These are phyloP conservation scores for Phytopythium kandeliae DNA, from an alignment of 352 stramenopile species.

Conservation along the genomic window DNA sequence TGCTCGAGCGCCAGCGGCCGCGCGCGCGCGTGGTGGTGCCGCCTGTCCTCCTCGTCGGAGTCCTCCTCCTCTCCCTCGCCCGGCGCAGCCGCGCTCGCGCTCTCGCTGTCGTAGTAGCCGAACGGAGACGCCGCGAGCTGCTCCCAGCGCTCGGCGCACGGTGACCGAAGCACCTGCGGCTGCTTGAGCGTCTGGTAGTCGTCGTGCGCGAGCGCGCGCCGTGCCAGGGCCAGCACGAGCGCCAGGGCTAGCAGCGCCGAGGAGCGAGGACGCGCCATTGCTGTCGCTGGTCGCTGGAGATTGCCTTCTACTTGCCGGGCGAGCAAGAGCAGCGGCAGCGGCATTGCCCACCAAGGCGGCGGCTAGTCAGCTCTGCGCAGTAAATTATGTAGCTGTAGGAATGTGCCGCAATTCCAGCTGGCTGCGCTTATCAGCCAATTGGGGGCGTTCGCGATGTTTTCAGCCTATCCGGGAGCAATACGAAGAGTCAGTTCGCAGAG, in stretches of 20 bases:
- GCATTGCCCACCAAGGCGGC: too few relatives aligned
- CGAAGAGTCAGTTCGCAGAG: too few relatives aligned
- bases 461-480: too few relatives aligned
- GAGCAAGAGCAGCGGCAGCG: too few relatives aligned
- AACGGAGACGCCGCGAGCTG: constrained; percentile 17
- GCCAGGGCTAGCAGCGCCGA: not conserved
- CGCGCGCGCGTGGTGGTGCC: constrained; percentile 8
- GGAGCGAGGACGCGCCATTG: not conserved
- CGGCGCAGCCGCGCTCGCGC: not conserved
- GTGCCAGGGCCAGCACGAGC: not conserved
- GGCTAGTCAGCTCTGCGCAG: too few relatives aligned
- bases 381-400: not conserved
- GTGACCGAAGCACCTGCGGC: constrained; percentile 33
- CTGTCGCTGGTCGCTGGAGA: too few relatives aligned
- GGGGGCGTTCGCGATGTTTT: too few relatives aligned
- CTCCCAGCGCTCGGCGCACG: constrained; percentile 31
- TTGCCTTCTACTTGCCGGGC: too few relatives aligned
- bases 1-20: constrained; percentile 30
- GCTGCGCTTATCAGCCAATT: too few relatives aligned
- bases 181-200: constrained; percentile 41
- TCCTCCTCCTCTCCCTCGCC: not conserved
- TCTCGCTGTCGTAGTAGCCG: constrained; percentile 3
- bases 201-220: constrained; percentile 6
- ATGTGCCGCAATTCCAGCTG: constrained; percentile 3
- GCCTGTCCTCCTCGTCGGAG: not conserved